Evolutionary conservation across 2,329 filamentous ascomycete genomes (phyloP), one percentile per base, ranked within the genome.

Genomic region (Didymella keratinophila): DNA sequence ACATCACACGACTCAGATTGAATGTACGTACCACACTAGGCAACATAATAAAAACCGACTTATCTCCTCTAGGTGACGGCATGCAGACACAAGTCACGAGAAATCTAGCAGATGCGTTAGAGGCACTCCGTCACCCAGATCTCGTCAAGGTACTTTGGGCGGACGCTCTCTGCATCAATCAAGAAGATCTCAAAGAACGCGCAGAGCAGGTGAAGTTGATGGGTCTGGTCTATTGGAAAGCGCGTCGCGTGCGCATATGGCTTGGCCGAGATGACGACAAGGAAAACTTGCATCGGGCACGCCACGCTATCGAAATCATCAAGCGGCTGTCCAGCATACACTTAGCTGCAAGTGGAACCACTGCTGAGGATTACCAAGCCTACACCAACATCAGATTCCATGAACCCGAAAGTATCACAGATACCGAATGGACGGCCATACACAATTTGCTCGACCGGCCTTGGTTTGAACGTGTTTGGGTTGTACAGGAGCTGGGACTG

Each of bases 101-200:
- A 3, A 50, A 41, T 18, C 34, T 56, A 8, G 53, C 36, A 20
- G 36, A 39, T 20, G 36, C 36, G 18, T 20, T 46, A 6, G 56
- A 59, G 30, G 52, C 43, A 6, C 41, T 60, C 18, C 49, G 36
- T 18, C 32, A 16, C 21, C 9, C 3, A 3, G 30, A 39, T 16
- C 21, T 30, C 18, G 34, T 37, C n/a, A 37, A 21, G 7, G n/a
- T 56, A 1, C 10, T 60, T 23, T 62, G 55, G 59, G 57, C 59
- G 21, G 64, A 67, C 42, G 52, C 50, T 14, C 34, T 66, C 2
- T 66, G 64, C 21, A 65, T 66, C 30, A 61, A 65, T 32, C 64
- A 67, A 12, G 41, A 34, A 8, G 56, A 65, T 16, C 20, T 7
- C 11, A 11, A 41, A 5, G 61, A 65, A 43, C 54, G 51, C 2